These are phyloP conservation scores for Stereum hirsutum DNA, from an alignment of 1,284 basidiomycete genomes.

Conservation along the genomic window DNA sequence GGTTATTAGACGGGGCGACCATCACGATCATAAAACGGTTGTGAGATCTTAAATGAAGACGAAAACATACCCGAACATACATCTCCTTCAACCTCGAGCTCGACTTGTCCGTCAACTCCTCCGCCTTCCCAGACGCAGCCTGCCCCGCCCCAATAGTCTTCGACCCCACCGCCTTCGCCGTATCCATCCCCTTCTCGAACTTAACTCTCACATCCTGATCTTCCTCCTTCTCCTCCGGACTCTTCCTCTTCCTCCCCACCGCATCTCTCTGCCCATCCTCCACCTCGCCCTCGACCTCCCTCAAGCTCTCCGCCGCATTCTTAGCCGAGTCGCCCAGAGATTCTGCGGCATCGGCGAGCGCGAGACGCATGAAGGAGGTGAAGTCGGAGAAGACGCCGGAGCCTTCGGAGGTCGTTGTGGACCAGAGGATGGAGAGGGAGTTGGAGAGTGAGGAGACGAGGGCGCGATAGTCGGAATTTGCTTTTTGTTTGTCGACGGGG, in stretches of 20 bases:
- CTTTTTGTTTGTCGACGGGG: slow-evolving; percentile 32
- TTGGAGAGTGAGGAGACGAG: slow-evolving; percentile 38
- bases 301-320: slow-evolving; percentile 37
- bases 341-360: slow-evolving; percentile 55
- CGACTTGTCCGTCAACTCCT: slow-evolving; percentile 35
- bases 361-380: slow-evolving; percentile 49
- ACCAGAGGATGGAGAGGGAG: slow-evolving; percentile 41
- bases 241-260: slow-evolving; percentile 41
- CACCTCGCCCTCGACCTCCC: slow-evolving; percentile 45
- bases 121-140: slow-evolving; percentile 25
- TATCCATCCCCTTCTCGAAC: slow-evolving; percentile 60
- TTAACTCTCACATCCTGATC: slow-evolving; percentile 30
- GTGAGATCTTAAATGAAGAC: not conserved
- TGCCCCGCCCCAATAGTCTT: slow-evolving; percentile 45
- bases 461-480: slow-evolving; percentile 35
- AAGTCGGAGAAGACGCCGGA: slow-evolving; percentile 47
- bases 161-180: slow-evolving; percentile 44
- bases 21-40: too few relatives aligned
- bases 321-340: slow-evolving; percentile 39
- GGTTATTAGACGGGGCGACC: slow-evolving; percentile 1
- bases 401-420: slow-evolving; percentile 41
- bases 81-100: slow-evolving; percentile 34
- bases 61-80: slow-evolving; percentile 35
- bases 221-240: slow-evolving; percentile 33
- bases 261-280: slow-evolving; percentile 47